Evolutionary conservation across 1,139 yeast species (phyloP).

Genomic region (Kodamaea fungicola): DNA sequence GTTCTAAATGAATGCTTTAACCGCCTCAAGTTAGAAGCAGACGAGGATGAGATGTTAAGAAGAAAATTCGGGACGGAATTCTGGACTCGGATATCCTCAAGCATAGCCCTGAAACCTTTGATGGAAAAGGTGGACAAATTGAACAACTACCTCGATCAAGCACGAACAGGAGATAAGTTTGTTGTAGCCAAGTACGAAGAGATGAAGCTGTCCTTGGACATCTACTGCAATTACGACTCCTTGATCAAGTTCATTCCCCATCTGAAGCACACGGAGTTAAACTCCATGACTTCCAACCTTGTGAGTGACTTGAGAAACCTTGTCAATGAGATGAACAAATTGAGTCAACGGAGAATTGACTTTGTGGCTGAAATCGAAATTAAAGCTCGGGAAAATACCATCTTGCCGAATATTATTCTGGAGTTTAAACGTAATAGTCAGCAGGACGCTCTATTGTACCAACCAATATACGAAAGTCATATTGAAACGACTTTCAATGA

Average conservation of each 20-base stretch:
- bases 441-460: constrained; percentile 17
- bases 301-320: constrained; percentile 39
- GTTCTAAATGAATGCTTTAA: constrained; percentile 44
- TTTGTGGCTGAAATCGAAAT: constrained; percentile 42
- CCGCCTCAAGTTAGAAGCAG: constrained; percentile 47
- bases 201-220: constrained; percentile 39
- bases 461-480: constrained; percentile 34
- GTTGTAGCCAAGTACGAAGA: constrained; percentile 43
- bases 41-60: constrained; percentile 54
- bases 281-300: constrained; percentile 33
- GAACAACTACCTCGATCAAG: constrained; percentile 52
- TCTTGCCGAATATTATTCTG: constrained; percentile 48
- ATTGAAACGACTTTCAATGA: constrained; percentile 32
- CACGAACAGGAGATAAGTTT: constrained; percentile 57
- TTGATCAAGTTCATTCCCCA: constrained; percentile 51
- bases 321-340: constrained; percentile 20
- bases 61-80: constrained; percentile 28
- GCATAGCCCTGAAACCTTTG: constrained; percentile 34
- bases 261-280: constrained; percentile 39
- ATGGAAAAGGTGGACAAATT: constrained; percentile 40
- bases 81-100: constrained; percentile 48
- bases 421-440: constrained; percentile 33
- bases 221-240: constrained; percentile 40
- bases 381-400: constrained; percentile 44
- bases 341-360: constrained; percentile 33